Evolutionary conservation across 306 rosid species (phyloP), one percentile per base, ranked within the genome.

Genomic region (Pterocarpus macrocarpus): DNA sequence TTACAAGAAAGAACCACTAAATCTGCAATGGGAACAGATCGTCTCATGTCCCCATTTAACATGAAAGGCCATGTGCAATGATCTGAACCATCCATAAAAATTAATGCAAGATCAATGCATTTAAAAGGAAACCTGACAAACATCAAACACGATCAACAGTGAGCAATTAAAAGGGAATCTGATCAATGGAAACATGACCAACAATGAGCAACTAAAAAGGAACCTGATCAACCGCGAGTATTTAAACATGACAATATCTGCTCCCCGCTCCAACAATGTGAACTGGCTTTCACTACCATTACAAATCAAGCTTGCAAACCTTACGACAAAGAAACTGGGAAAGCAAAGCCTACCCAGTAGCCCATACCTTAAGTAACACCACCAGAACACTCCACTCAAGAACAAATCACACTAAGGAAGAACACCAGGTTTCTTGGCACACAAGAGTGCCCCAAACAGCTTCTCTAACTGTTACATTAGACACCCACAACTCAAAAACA

Each of bases 341-440:
- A 47, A 73, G 58, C 14, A 10, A n/a, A 65, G n/a, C 66, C 41
- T 56, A 49, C 52, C 77, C 44, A 50, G 69, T 15, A 79, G 77
- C 59, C 36, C 64, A 74, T 22, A 34, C 4, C 50, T 36, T 38
- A 3, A 73, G 11, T 4, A 57, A 45, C 34, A 50, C n/a, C 52
- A 5, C 28, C 73, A 57, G 3, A 39, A 64, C 12, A 14, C 39
- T 3, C 2, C 5, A 14, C 22, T 14, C 8, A 52, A 12, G 9
- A 11, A 47, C 6, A 43, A 47, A n/a, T 44, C 45, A 15, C 5
- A 50, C 62, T 5, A 8, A 36, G 57, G 49, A 70, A 75, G 16
- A 47, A 69, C 73, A 75, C 8, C 8, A 28, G 32, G 30, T 80
- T 43, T 28, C 81, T 73, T 65, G 68, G 45, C 82, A 70, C 70